Evolutionary conservation across 192 early-diverging fungal species (phyloP).

Genomic region (Coemansia sp.): DNA sequence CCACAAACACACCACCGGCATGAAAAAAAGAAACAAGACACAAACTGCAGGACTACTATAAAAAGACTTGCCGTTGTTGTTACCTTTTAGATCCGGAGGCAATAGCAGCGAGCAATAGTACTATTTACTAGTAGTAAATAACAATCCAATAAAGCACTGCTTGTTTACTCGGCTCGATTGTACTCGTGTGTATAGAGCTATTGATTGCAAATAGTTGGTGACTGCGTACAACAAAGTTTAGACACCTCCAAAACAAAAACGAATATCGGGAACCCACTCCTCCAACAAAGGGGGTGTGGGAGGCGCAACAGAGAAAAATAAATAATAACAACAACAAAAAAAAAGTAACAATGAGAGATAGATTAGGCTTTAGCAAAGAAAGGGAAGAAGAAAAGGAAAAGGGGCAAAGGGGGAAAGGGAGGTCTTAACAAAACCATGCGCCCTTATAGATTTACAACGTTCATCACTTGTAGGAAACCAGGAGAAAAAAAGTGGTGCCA

Average conservation of each 20-base stretch:
- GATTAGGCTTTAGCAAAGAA: too few species aligned
- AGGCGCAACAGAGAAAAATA: background rate
- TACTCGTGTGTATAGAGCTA: background rate
- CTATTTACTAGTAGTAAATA: background rate
- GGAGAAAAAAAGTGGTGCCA: too few species aligned
- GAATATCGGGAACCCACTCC: background rate
- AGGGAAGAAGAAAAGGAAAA: background rate
- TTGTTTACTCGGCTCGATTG: background rate
- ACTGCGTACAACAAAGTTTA: background rate
- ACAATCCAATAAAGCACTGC: background rate
- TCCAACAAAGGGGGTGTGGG: slow-evolving; percentile 2
- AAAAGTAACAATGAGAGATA: background rate
- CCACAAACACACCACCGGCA: background rate
- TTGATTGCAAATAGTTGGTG: background rate
- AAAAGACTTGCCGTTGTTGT: background rate
- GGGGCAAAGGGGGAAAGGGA: background rate
- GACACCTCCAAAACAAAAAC: background rate
- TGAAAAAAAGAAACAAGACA: background rate
- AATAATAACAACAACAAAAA: slow-evolving; percentile 9
- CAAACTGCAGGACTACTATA: background rate
- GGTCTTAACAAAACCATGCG: too few species aligned
- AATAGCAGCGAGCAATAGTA: background rate
- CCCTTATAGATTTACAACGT: background rate
- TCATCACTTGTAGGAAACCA: too few species aligned
- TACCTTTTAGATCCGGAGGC: background rate